These are phyloP conservation scores for Arachis hypogaea DNA, from an alignment of 306 rosid genomes.

Conservation along the genomic window DNA sequence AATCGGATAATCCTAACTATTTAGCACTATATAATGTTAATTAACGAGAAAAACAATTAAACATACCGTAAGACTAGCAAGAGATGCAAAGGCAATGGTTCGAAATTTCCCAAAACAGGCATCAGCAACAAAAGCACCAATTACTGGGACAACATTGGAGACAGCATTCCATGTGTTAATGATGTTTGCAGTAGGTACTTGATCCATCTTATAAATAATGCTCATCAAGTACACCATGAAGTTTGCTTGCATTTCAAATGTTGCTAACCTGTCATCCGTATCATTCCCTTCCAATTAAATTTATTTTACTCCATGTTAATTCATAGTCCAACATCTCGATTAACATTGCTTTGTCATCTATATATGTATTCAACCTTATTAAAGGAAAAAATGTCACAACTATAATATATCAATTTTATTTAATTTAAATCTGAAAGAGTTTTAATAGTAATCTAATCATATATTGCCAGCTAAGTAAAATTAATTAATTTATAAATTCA, in stretches of 20 bases:
- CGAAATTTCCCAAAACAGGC: constrained; percentile 47
- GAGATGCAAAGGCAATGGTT: constrained; percentile 49
- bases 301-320: no score
- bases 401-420: no score
- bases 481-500: no score
- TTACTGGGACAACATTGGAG: constrained; percentile 39
- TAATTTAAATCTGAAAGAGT: no score
- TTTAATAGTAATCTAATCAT: no score
- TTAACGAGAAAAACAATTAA: no score
- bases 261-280: constrained; percentile 58
- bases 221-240: constrained; percentile 53
- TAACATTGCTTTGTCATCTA: no score
- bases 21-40: not conserved
- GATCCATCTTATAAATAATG: constrained; percentile 61
- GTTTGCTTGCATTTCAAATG: constrained; percentile 51
- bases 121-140: constrained; percentile 60
- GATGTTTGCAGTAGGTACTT: constrained; percentile 52
- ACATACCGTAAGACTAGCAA: constrained; percentile 43
- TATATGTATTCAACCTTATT: no score
- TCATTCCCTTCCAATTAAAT: constrained; percentile 52
- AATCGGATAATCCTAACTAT: no score
- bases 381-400: no score
- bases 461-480: no score
- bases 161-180: constrained; percentile 46
- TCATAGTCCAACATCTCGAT: no score